These are phyloP conservation scores for Globisporangium echinulatum DNA, from an alignment of 352 stramenopile genomes.

Conservation along the genomic window DNA sequence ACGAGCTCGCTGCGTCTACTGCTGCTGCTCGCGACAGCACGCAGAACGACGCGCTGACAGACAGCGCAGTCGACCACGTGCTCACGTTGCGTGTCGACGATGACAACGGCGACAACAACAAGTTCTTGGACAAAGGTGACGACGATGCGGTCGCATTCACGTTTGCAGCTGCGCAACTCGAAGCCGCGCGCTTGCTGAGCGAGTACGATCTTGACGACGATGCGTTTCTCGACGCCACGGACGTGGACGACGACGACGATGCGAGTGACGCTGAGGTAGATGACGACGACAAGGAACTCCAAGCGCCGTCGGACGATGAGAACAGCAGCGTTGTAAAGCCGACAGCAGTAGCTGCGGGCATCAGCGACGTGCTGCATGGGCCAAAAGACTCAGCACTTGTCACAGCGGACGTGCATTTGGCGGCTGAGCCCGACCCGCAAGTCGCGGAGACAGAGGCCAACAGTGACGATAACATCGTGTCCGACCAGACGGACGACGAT, in stretches of 20 bases:
- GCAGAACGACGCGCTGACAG: neutral
- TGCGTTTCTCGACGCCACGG: neutral
- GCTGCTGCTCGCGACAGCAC: neutral
- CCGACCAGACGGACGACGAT: no score
- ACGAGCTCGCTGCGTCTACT: neutral
- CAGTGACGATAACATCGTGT: no score
- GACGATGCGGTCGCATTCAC: slow-evolving; percentile 2
- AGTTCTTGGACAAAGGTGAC: neutral
- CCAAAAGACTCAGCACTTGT: no score
- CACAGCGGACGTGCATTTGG: no score
- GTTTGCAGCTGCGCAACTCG: slow-evolving; percentile 8
- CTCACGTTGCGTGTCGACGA: neutral
- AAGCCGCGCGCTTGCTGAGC: slow-evolving; percentile 11
- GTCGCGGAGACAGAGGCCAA: no score
- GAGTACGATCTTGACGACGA: neutral
- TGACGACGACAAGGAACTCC: neutral
- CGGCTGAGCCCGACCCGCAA: no score
- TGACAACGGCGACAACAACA: neutral
- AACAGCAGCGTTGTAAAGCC: neutral
- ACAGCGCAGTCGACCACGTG: neutral
- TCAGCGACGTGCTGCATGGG: neutral
- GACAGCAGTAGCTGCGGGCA: neutral
- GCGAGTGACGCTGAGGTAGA: neutral
- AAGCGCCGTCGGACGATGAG: neutral
- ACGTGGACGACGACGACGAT: neutral